A percentile compares a stretch with the other conserved stretches of the same genome.
Conservation (phyloP, 306 rosid species). For the Glycine latifolia region DNA sequence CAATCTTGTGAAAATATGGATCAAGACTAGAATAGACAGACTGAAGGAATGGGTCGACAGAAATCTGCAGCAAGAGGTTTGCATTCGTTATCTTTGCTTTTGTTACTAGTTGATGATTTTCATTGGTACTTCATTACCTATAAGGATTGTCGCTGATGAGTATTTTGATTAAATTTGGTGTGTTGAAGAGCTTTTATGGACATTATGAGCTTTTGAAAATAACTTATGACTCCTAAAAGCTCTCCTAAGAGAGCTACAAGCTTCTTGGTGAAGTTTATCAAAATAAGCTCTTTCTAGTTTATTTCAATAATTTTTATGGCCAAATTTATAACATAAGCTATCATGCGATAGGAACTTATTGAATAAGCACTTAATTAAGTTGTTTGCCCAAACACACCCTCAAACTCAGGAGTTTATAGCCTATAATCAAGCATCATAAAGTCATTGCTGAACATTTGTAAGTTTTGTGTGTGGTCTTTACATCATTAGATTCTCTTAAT, state of each 20-base stretch:
- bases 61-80: conserved; percentile 96
- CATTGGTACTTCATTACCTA: conserved; percentile 21
- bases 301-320: background rate
- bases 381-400: background rate
- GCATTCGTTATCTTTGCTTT: conserved; percentile 46
- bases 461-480: conserved; percentile 21
- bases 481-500: conserved; percentile 18
- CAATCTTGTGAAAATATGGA: conserved; percentile 92
- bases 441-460: conserved; percentile 18
- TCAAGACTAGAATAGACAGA: conserved; percentile 85
- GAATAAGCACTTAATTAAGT: background rate
- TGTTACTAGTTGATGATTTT: conserved; percentile 25
- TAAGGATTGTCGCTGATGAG: background rate
- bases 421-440: background rate
- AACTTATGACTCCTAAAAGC: background rate
- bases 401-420: background rate
- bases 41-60: conserved; percentile 96
- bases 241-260: too few species aligned
- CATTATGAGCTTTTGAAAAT: background rate
- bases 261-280: background rate
- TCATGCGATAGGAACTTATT: background rate
- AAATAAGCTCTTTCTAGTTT: background rate
- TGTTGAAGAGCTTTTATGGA: background rate
- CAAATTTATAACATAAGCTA: background rate
- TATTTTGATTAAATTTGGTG: conserved; percentile 23